Evolutionary conservation across 345 rosid genomes (phyloP).

Genomic region (Syzygium aromaticum): DNA sequence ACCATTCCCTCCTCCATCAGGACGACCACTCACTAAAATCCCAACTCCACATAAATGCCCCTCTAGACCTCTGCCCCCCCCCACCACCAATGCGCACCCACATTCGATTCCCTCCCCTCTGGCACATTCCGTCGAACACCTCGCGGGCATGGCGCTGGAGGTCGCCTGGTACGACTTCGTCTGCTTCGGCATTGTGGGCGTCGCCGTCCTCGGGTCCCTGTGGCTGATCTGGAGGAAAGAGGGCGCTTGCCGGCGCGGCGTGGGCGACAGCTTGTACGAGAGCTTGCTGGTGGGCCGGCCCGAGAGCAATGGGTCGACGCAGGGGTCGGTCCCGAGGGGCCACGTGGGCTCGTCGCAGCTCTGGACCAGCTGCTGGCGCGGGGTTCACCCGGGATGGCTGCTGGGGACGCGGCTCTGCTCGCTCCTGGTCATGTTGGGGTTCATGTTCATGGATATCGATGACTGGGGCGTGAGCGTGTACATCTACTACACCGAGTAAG

Average conservation of each 20-base stretch:
- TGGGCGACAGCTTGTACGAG: conserved; percentile 19
- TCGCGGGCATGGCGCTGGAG: conserved; percentile 35
- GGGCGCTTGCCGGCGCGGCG: conserved; percentile 12
- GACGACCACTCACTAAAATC: neutral
- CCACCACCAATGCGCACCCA: neutral
- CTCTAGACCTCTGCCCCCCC: neutral
- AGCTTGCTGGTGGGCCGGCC: conserved; percentile 35
- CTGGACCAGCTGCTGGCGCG: conserved; percentile 83
- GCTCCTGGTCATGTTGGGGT: conserved; percentile 42
- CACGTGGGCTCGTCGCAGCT: conserved; percentile 40
- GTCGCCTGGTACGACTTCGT: conserved; percentile 71
- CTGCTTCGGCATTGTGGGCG: conserved; percentile 67
- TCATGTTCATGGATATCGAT: conserved; percentile 48
- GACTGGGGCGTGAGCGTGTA: conserved; percentile 47
- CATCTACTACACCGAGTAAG: conserved; percentile 83
- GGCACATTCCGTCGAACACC: neutral
- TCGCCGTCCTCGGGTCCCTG: conserved; percentile 35
- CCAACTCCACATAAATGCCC: neutral
- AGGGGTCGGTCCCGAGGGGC: conserved; percentile 16
- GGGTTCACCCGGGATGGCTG: conserved; percentile 83
- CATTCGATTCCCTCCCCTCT: neutral
- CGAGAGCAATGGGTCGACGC: conserved; percentile 12
- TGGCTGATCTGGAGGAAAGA: conserved; percentile 58
- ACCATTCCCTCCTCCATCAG: neutral
- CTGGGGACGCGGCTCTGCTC: conserved; percentile 58